Evolutionary conservation across 176 grass and related monocot species (phyloP), one percentile per base, ranked within the genome.

Genomic region (Oropetium thomaeum): DNA sequence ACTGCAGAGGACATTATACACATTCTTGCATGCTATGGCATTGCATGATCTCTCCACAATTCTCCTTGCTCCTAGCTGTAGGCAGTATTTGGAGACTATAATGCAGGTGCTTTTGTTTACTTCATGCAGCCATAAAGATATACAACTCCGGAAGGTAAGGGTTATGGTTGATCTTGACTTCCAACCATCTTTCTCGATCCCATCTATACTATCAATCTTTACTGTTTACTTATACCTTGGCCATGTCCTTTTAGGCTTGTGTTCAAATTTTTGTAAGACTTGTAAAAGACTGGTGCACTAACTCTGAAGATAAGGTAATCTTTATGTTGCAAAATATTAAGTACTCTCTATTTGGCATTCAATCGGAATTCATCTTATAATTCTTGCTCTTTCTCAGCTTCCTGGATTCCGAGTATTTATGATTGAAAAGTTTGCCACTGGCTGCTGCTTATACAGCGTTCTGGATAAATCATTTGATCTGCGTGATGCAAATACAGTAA

Each of bases 391-490:
- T 75, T 28, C 45, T 87, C 84, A 99, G 96, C 72, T 95, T 87
- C 87, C 76, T 86, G 96, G 96, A 49, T 99, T 99, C 78, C 86
- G 96, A 66, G 86, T 45, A 32, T 99, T 95, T 85, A 79, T 99
- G 48, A 92, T 99, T 4, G 89, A 99, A 71, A 88, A 92, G 69
- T 99, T 99, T 71, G 87, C 89, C 53, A 81, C 79, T 26, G 35
- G 80, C 77, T 99, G 96, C 76, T 99, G 96, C 81, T 83, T 99
- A 42, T 84, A 90, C 82, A 99, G 96, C 52, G 82, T 99, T 20
- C 91, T 99, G 69, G 96, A 99, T 35, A 95, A 90, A 81, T 99
- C 96, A 82, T 99, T 99, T 70, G 79, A 95, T 64, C 82, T 99
- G 19, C 87, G 76, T 22, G 96, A 99, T 88, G 96, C 91, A 70